A percentile compares a stretch with the other conserved stretches of the same genome.
These are phyloP conservation scores for Strobilomyces dryophilus DNA, from an alignment of 768 basidiomycete species.

Conservation along the genomic window DNA sequence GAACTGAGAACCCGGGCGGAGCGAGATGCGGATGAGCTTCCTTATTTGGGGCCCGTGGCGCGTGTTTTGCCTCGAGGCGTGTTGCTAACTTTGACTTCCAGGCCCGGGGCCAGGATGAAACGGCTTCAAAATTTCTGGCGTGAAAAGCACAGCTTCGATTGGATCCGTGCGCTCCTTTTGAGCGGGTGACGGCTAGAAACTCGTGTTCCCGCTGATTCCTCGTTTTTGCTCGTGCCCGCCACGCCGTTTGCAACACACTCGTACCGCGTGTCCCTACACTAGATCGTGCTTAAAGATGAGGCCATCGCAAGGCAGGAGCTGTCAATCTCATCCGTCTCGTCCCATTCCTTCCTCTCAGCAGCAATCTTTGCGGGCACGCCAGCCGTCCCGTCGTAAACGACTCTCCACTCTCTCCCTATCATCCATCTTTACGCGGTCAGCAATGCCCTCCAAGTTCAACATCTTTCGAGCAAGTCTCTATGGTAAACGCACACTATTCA, in stretches of 20 bases:
- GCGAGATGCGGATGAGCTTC: background rate
- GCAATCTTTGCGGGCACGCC: slow-evolving; percentile 22
- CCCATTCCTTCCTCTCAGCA: slow-evolving; percentile 17
- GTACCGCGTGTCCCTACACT: slow-evolving; percentile 27
- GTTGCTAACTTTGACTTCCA: background rate
- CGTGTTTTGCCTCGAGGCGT: slow-evolving; percentile 26
- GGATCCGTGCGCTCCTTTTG: slow-evolving; percentile 20
- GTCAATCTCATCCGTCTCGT: slow-evolving; percentile 24
- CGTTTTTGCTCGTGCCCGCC: slow-evolving; percentile 16
- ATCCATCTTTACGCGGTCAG: slow-evolving; percentile 30
- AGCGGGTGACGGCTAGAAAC: slow-evolving; percentile 18
- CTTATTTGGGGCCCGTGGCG: background rate
- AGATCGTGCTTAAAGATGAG: slow-evolving; percentile 28
- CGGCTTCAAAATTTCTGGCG: slow-evolving; percentile 10
- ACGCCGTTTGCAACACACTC: slow-evolving; percentile 28
- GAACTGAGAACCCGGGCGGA: background rate
- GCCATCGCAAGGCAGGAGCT: slow-evolving; percentile 19
- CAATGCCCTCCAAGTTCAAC: slow-evolving; percentile 73
- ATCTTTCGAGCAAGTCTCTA: slow-evolving; percentile 65
- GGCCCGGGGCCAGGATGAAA: slow-evolving; percentile 13
- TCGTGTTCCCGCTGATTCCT: slow-evolving; percentile 25
- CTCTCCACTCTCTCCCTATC: slow-evolving; percentile 27
- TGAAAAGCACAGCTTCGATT: slow-evolving; percentile 20
- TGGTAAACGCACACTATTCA: slow-evolving; percentile 34
- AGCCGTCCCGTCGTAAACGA: slow-evolving; percentile 34